Evolutionary conservation across 495 filamentous ascomycete genomes (phyloP), one percentile per base, ranked within the genome.

Genomic region (Xylaria scruposa): DNA sequence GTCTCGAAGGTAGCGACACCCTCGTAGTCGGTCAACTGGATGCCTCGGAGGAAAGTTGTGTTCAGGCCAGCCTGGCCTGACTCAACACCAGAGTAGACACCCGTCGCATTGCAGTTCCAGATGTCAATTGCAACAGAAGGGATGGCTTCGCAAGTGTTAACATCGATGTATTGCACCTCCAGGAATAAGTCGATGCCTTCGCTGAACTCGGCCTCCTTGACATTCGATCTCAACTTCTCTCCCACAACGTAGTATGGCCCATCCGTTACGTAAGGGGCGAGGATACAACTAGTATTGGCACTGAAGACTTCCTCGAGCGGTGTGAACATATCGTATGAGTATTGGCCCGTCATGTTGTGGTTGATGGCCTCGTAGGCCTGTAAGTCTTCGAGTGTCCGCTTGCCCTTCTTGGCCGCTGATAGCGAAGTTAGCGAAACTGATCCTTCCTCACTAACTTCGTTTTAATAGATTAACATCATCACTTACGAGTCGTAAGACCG

Each of bases 61-160:
- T 88, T 81, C 24, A 85, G 67, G 12, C 77, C 80, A 29, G 70
- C 72, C 15, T 81, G 68, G 38, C 73, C 79, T 12, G 61, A 59
- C 67, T 74, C 82, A 69, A 90, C 78, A 9, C 87, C 88, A n/a
- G 83, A 86, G 80, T 91, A 91, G 29, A 89, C 84, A 65, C 88
- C 88, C 76, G 85, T 89, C 10, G 85, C 73, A 21, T 87, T 79
- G 75, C 83, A 86, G 36, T 83, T 87, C 49, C 88, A 90, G 64
- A 88, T 72, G 63, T 91, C 90, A 47, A 88, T 80, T 58, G 86
- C 89, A 40, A 87, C 78, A 63, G 85, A 77, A 0, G 85, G 83
- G 46, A 90, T 78, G 0, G 88, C 83, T 31, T 87, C 78, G 78
- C 88, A 91, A 67, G 85, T 89, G 59, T 84, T 84, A 70, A 85